phyloP scores from a whole-genome alignment of 129 eudicot genomes.

The sunflower (Helianthus annuus) region HanXRQr2.0-SUNRISE NC_035445.2:93554825-93555324 shows the following conservation, averaged over 20 bases:
- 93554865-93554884: neutral
- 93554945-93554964: neutral
- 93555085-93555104: neutral
- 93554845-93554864: neutral
- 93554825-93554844: neutral
- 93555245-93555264: too few relatives aligned
- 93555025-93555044: neutral
- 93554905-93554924: neutral
- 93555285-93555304: too few relatives aligned
- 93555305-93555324: too few relatives aligned
- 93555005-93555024: neutral
- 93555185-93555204: too few relatives aligned
- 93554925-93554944: neutral
- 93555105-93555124: neutral
- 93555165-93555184: slow-evolving; percentile 6
- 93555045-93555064: neutral
- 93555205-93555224: too few relatives aligned
- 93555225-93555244: too few relatives aligned
- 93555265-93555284: too few relatives aligned
- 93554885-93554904: neutral
- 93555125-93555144: slow-evolving; percentile 4
- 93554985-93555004: neutral
- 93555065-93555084: neutral
- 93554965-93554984: slow-evolving; percentile 3
- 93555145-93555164: neutral